Percentiles rank a stretch among this genome's conserved stretches.
These are phyloP conservation scores for Monosporozyma aerobia DNA, from an alignment of 805 yeast species.

Conservation along the genomic window DNA sequence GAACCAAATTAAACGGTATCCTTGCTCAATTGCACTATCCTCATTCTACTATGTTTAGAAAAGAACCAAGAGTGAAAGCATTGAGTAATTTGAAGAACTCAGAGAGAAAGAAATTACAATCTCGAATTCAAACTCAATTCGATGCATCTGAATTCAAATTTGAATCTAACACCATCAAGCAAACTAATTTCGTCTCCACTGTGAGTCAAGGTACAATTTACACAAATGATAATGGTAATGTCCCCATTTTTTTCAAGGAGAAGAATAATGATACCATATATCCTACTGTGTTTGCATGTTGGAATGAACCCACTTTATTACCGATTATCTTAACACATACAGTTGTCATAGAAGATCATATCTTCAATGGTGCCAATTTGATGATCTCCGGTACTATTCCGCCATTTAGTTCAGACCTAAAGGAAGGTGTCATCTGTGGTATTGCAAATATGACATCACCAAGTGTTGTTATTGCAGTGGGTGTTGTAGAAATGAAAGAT, in stretches of 20 bases:
- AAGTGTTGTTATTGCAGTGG: constrained; percentile 61
- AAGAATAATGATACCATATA: constrained; percentile 42
- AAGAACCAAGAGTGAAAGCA: constrained; percentile 50
- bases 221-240: constrained; percentile 45
- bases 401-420: constrained; percentile 43
- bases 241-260: constrained; percentile 65
- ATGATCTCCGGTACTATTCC: constrained; percentile 65
- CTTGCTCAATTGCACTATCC: not conserved
- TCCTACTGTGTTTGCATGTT: constrained; percentile 68
- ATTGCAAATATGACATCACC: constrained; percentile 56
- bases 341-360: constrained; percentile 49
- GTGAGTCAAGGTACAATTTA: constrained; percentile 53
- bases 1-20: too few relatives aligned
- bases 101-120: constrained; percentile 46
- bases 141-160: constrained; percentile 18
- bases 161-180: constrained; percentile 38
- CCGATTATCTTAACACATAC: constrained; percentile 67
- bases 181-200: constrained; percentile 51
- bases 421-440: constrained; percentile 57
- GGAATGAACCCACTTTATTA: constrained; percentile 57
- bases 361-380: constrained; percentile 73
- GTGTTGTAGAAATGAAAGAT: constrained; percentile 43
- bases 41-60: constrained; percentile 23
- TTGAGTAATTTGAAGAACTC: constrained; percentile 73
- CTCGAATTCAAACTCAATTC: constrained; percentile 38